A percentile compares a stretch with the other conserved stretches of the same genome.
Evolutionary conservation across 306 rosid species (phyloP).

Genomic region (Casuarina cunninghamiana): DNA sequence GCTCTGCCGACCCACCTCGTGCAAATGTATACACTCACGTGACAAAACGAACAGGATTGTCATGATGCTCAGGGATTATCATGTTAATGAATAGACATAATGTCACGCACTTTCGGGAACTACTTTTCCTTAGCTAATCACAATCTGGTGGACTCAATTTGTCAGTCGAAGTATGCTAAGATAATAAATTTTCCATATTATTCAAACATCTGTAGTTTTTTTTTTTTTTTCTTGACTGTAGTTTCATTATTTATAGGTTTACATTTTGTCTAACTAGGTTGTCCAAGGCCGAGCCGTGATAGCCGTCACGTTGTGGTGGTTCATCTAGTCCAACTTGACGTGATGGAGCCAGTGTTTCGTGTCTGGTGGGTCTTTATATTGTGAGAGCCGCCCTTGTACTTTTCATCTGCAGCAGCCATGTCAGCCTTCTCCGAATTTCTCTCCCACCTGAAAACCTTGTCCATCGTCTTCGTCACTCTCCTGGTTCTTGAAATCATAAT

Average conservation of each 20-base stretch:
- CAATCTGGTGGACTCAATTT: neutral
- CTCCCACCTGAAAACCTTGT: slow-evolving; percentile 53
- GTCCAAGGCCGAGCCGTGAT: too few species aligned
- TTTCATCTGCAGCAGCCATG: slow-evolving; percentile 45
- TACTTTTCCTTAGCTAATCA: neutral
- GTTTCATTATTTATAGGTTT: too few species aligned
- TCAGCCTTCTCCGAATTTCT: slow-evolving; percentile 54
- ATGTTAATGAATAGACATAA: neutral
- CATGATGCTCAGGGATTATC: too few species aligned
- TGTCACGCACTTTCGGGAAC: neutral
- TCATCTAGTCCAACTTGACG: neutral
- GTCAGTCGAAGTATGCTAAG: neutral
- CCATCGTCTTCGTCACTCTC: slow-evolving; percentile 53
- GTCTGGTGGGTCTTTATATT: neutral
- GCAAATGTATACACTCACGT: neutral
- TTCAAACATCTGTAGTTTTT: too few species aligned
- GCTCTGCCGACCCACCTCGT: neutral
- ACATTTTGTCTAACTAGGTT: too few species aligned
- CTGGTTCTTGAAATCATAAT: slow-evolving; percentile 50
- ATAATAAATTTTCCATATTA: neutral
- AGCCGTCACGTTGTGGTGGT: too few species aligned
- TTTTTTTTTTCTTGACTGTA: too few species aligned
- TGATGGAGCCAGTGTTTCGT: neutral
- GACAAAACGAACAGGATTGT: neutral
- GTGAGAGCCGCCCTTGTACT: neutral